Base-by-base conservation (phyloP, 129 eudicot genomes). In the Apium graveolens region DNA sequence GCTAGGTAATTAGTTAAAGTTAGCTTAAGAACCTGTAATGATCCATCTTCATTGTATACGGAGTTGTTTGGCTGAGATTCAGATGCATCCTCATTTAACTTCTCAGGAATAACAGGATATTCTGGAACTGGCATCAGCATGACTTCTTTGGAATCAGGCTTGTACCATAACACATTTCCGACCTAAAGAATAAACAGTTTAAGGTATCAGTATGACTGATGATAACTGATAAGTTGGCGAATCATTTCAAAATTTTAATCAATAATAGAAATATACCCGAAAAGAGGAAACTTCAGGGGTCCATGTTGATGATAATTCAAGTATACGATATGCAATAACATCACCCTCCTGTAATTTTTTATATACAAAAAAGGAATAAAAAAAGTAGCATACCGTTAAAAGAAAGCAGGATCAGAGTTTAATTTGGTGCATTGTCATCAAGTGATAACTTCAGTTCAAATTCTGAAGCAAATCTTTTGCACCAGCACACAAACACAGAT, bases 221-320 rank as follows among this genome's bases (percentile, higher is more conserved):
- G 78, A 43, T 9, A 21, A 18, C 11, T 20, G 44, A 78, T 57
- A 80, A 78, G 27, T 76, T 8, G 18, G 32, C 51, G 27, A 82
- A 76, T 44, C 29, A 72, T 71, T 49, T 31, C 13, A 20, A 74
- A n/a, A 51, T 62, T 49, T 31, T 10, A 29, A 74, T 39, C 35
- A 63, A 2, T 60, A 18, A 46, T 53, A 41, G 49, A 78, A 69
- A 45, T 60, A 70, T 88, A 95, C 99, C 79, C 99, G 89, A 78
- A 76, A 92, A 18, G 91, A 76, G 60, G 97, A 90, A 79, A 92
- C 84, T 87, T 96, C 97, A 48, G 99, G 99, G 75, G 95, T 90
- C 97, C 97, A 96, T 45, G 93, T 79, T 63, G 99, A 96, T 80
- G 97, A 89, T 76, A 96, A 82, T 78, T 96, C 99, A 80, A 96